Base-by-base conservation (phyloP, 164 flowering plant species). In the Warburgia ugandensis region DNA sequence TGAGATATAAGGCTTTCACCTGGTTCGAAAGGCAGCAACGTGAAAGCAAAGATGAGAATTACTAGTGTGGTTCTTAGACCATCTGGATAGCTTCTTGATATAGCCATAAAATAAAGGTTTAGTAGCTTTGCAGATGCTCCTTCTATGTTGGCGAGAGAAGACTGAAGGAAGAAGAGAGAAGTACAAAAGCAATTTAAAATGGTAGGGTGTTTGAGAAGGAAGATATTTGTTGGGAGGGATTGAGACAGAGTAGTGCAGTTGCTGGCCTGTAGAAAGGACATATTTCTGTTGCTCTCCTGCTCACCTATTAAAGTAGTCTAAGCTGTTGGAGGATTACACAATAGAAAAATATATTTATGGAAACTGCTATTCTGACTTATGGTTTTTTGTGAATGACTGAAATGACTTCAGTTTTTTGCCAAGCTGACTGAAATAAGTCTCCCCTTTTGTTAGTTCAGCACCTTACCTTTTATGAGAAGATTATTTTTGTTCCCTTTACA, bases 51-150 rank as follows among this genome's bases (percentile, higher is more conserved):
- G 48, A 73, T 31, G 63, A 70, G 54, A 67, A 59, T 31, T 25
- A 61, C 29, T 31, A 50, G 17, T 16, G 52, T 56, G 51, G 55
- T 23, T 44, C 38, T 52, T 11, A 56, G 56, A 27, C 35, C 37
- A 31, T 30, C 58, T 38, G 54, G 33, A 36, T 47, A 22, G 59
- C 41, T 56, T 54, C 51, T 59, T 48, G 68, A 31, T 40, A 60
- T 40, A 43, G 77, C 69, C 77, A 73, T 70, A 42, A 42, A 35
- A 48, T 21, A n/a, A n/a, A n/a, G n/a, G n/a, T n/a, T n/a, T n/a
- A n/a, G n/a, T 31, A n/a, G 0, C 22, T 10, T 52, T 42, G 25
- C 22, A 6, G 13, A 2, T 14, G 6, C 20, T 27, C 21, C 11
- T 2, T 13, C 29, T 2, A 12, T 16, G 13, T 7, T 44, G 30